Evolutionary conservation across 2,329 filamentous ascomycete species (phyloP).

Genomic region (Colletotrichum sp.): DNA sequence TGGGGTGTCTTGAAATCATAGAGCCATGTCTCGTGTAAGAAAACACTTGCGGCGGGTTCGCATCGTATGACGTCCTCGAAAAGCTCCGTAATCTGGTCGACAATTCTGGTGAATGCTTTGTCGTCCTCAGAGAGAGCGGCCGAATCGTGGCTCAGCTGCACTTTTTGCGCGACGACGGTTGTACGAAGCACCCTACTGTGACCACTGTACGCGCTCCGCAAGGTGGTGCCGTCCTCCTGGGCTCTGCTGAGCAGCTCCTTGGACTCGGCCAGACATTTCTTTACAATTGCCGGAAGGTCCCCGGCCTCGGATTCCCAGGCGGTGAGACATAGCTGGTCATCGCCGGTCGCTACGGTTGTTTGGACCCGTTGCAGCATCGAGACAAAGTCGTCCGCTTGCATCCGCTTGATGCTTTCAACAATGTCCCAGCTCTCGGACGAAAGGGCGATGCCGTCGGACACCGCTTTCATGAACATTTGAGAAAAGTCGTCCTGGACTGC

Average conservation of each 20-base stretch:
- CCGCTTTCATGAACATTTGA: conserved; percentile 65
- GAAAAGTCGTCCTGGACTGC: conserved; percentile 48
- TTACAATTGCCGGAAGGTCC: conserved; percentile 38
- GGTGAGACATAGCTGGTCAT: conserved; percentile 40
- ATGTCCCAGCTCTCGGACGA: conserved; percentile 58
- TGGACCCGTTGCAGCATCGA: conserved; percentile 48
- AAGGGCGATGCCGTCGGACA: conserved; percentile 58
- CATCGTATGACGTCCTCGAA: conserved; percentile 44
- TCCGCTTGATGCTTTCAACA: conserved; percentile 63
- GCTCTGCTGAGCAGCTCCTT: conserved; percentile 50
- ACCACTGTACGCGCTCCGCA: conserved; percentile 79
- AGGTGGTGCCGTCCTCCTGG: conserved; percentile 47
- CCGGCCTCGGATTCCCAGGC: conserved; percentile 35
- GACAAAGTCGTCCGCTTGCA: conserved; percentile 56
- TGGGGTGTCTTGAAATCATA: conserved; percentile 76
- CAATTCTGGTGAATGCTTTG: conserved; percentile 69
- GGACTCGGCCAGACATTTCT: conserved; percentile 50
- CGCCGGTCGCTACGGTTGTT: conserved; percentile 37
- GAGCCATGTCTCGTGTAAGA: conserved; percentile 75
- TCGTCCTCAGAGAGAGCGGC: conserved; percentile 74
- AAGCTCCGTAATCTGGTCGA: conserved; percentile 60
- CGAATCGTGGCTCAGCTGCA: conserved; percentile 78
- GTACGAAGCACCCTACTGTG: conserved; percentile 74
- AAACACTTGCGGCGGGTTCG: conserved; percentile 49
- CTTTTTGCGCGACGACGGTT: conserved; percentile 81